Evolutionary conservation across 2,329 filamentous ascomycete genomes (phyloP).

Genomic region (Ophiosphaerella korrae): DNA sequence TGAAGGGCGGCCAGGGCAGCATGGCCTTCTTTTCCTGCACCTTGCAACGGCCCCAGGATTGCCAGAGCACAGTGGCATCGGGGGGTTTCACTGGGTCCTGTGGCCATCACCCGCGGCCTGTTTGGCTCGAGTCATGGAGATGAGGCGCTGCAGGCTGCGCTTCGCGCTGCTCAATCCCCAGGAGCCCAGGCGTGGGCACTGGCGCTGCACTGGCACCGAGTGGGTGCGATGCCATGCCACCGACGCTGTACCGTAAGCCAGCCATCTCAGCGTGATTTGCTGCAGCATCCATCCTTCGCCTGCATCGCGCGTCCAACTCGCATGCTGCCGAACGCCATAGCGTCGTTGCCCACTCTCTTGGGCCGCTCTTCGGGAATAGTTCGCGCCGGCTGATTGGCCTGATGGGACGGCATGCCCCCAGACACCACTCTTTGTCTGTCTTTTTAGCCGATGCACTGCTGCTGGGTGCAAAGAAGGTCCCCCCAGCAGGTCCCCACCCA

Average conservation of each 20-base stretch:
- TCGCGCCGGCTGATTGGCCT: conserved; percentile 2
- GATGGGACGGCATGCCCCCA: not conserved
- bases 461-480: not conserved
- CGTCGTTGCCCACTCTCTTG: not conserved
- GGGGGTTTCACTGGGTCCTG: not conserved
- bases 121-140: not conserved
- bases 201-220: not conserved
- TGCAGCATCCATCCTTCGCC: not conserved
- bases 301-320: conserved; percentile 1
- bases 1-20: not conserved
- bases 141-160: not conserved
- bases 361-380: conserved; percentile 1
- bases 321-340: not conserved
- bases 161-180: not conserved
- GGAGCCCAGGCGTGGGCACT: not conserved
- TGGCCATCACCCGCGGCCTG: not conserved
- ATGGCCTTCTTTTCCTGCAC: not conserved
- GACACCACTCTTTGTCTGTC: not conserved
- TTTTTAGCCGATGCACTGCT: not conserved
- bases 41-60: not conserved
- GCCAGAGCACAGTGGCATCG: not conserved
- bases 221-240: not conserved
- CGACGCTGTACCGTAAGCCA: not conserved
- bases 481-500: not conserved
- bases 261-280: not conserved